phyloP scores from a whole-genome alignment of 2,329 filamentous ascomycete genomes.

The Aspergillus thermomutatus region DNA sequence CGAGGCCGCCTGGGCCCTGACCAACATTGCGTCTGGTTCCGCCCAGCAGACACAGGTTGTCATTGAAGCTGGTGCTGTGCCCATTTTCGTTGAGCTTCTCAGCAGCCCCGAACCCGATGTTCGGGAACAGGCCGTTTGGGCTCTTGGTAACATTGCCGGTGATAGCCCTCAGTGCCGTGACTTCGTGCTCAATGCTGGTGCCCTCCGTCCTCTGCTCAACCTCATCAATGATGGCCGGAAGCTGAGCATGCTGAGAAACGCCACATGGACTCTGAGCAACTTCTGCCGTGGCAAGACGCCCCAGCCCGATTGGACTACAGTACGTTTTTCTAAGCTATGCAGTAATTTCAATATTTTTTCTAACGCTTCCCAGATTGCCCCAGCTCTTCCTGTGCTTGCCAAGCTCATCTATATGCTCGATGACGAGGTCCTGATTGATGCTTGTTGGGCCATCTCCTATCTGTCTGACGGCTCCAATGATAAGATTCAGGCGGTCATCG shows the following conservation, averaged over 20 bases:
- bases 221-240: conserved; percentile 96
- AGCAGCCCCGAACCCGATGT: conserved; percentile 97
- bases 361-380: conserved; percentile 67
- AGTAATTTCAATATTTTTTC: not conserved
- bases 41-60: conserved; percentile 98
- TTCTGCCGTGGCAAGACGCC: conserved; percentile 99
- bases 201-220: conserved; percentile 82
- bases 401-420: conserved; percentile 99
- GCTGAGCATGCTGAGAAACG: conserved; percentile 97
- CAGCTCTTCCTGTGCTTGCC: conserved; percentile 87
- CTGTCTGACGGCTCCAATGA: conserved; percentile 97
- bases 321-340: conserved; percentile 49
- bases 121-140: conserved; percentile 97
- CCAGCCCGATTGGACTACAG: conserved; percentile 95
- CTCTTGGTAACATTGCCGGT: conserved; percentile 95
- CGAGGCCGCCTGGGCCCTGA: conserved; percentile 97
- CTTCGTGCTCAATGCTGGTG: conserved; percentile 88
- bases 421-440: conserved; percentile 96
- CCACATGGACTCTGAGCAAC: conserved; percentile 98
- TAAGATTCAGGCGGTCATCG: conserved; percentile 98
- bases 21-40: conserved; percentile 97
- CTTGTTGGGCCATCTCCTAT: conserved; percentile 99
- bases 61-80: conserved; percentile 95
- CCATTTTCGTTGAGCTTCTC: conserved; percentile 96
- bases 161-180: conserved; percentile 97